Conservation (phyloP, 2,329 filamentous ascomycete species). For the Torrubiellomyces zombiae region DNA sequence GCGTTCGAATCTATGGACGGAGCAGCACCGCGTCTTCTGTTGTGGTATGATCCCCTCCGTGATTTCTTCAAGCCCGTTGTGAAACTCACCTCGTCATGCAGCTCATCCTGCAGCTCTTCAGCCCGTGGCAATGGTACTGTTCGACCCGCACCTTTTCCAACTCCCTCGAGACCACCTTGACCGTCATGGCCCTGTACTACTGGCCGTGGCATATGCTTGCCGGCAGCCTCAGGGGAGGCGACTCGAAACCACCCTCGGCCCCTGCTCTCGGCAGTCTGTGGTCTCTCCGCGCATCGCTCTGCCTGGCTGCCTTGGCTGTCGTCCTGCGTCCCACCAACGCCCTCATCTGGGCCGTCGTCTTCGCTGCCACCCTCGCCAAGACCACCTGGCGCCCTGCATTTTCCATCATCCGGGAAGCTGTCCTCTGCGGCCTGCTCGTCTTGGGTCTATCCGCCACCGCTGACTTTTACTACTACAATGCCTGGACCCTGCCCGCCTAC, state of each 20-base stretch:
- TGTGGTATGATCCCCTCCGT: slow-evolving; percentile 32
- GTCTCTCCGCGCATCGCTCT: slow-evolving; percentile 39
- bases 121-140: slow-evolving; percentile 88
- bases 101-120: slow-evolving; percentile 20
- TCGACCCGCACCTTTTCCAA: slow-evolving; percentile 90
- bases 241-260: slow-evolving; percentile 17
- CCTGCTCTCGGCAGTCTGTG: slow-evolving; percentile 11
- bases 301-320: slow-evolving; percentile 66
- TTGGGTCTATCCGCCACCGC: slow-evolving; percentile 47
- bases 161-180: slow-evolving; percentile 79
- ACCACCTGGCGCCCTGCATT: slow-evolving; percentile 26
- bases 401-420: slow-evolving; percentile 43
- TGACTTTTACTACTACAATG: slow-evolving; percentile 66
- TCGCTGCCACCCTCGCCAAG: slow-evolving; percentile 28
- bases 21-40: slow-evolving; percentile 48
- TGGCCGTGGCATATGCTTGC: slow-evolving; percentile 72
- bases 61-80: neutral
- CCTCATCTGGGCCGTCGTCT: slow-evolving; percentile 65
- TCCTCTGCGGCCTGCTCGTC: slow-evolving; percentile 45
- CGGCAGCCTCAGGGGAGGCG: slow-evolving; percentile 20
- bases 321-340: slow-evolving; percentile 80
- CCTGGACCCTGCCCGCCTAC: slow-evolving; percentile 78
- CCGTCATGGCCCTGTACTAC: slow-evolving; percentile 57
- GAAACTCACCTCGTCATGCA: slow-evolving; percentile 4
- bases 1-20: slow-evolving; percentile 53